A percentile compares a stretch with the other conserved stretches of the same genome.
phyloP scores from a whole-genome alignment of 164 flowering plant species.

The Stephania yunnanensis region DNA sequence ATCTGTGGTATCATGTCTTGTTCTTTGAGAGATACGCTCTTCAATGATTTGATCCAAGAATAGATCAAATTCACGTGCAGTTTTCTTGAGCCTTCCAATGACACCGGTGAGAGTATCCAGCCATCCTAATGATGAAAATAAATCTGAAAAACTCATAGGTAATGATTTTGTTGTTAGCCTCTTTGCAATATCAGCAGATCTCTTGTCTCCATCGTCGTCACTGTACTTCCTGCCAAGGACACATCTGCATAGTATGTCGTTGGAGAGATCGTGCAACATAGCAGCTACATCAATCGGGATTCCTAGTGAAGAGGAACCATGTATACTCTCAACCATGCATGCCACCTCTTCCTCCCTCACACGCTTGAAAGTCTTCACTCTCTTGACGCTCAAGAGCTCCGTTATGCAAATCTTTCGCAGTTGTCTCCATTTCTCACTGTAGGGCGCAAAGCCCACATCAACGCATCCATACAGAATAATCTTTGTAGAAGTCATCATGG shows the following conservation, averaged over 20 bases:
- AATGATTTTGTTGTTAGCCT: neutral
- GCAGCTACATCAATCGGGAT: slow-evolving; percentile 3
- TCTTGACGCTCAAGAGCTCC: slow-evolving; percentile 22
- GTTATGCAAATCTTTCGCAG: slow-evolving; percentile 19
- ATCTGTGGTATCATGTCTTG: neutral
- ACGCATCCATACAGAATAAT: slow-evolving; percentile 15
- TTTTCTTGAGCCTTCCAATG: slow-evolving; percentile 1
- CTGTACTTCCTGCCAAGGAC: neutral
- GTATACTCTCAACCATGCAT: slow-evolving; percentile 14
- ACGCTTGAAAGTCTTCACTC: slow-evolving; percentile 16
- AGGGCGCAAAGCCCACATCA: slow-evolving; percentile 18
- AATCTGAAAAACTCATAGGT: neutral
- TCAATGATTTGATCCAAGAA: neutral
- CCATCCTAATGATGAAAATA: slow-evolving; percentile 3
- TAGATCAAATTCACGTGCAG: neutral
- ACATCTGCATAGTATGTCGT: slow-evolving; percentile 8
- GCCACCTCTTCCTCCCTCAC: slow-evolving; percentile 22
- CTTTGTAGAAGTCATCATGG: neutral
- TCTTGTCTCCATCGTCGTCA: neutral
- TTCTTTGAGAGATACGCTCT: neutral
- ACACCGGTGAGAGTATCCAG: slow-evolving; percentile 4
- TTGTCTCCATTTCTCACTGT: slow-evolving; percentile 34
- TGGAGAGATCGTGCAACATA: slow-evolving; percentile 1
- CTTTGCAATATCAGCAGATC: neutral
- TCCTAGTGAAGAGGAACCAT: neutral